These are phyloP conservation scores for Lanmaoa rubissima DNA, from an alignment of 768 basidiomycete genomes.

Conservation along the genomic window DNA sequence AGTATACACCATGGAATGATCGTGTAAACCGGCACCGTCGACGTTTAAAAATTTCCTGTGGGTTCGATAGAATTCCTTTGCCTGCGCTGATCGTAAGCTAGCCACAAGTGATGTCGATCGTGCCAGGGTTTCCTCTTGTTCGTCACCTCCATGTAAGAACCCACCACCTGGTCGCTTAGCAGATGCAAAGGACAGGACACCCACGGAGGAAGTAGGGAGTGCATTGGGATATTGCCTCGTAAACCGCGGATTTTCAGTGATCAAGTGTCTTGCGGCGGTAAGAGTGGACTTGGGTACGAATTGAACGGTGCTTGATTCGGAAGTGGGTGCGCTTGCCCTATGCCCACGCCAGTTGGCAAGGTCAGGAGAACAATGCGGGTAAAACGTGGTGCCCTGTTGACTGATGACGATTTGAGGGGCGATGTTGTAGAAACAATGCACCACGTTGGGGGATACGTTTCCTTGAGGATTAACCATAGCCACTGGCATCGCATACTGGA, in stretches of 20 bases:
- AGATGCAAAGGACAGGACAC: conserved; percentile 44
- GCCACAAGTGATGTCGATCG: conserved; percentile 41
- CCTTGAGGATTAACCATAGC: conserved; percentile 4
- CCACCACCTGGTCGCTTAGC: conserved; percentile 45
- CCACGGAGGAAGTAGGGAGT: conserved; percentile 30
- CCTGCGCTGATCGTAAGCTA: conserved; percentile 34
- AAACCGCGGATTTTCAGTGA: conserved; percentile 11
- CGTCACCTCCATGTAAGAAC: conserved; percentile 44
- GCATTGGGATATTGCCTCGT: conserved; percentile 13
- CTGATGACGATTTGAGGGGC: conserved; percentile 35
- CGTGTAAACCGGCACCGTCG: conserved; percentile 43
- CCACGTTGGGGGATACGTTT: not conserved
- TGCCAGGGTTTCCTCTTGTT: conserved; percentile 45
- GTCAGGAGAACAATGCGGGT: conserved; percentile 36
- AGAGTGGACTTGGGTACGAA: conserved; percentile 34
- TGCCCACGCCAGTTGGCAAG: conserved; percentile 36
- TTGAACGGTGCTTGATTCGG: conserved; percentile 22
- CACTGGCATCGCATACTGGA: conserved; percentile 14
- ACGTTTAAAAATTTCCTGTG: conserved; percentile 33
- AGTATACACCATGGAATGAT: conserved; percentile 49
- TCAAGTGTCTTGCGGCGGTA: conserved; percentile 31
- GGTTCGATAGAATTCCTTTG: conserved; percentile 40
- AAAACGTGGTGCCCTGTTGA: conserved; percentile 39
- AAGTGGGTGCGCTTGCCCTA: conserved; percentile 3
- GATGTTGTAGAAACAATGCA: conserved; percentile 32